Conservation (phyloP, 2,329 filamentous ascomycete species). For the Fusarium multiceps region DNA sequence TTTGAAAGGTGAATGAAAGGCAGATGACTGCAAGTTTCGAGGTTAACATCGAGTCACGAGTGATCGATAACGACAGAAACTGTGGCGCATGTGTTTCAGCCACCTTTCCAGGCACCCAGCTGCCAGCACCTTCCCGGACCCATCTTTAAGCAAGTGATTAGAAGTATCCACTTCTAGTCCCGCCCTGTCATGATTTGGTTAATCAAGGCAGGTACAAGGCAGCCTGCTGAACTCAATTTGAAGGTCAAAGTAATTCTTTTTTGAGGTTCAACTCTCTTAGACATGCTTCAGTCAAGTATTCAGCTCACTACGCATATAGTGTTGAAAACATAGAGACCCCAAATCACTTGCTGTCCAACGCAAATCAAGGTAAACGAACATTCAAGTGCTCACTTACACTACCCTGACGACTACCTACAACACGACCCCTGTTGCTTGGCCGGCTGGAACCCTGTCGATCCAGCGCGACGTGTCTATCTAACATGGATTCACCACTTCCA, state of each 20-base stretch:
- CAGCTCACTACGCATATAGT: neutral
- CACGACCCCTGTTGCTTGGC: conserved; percentile 38
- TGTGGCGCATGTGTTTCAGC: conserved; percentile 43
- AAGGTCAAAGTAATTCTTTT: neutral
- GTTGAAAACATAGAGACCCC: neutral
- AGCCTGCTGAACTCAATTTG: neutral
- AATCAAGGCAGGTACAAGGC: conserved; percentile 7
- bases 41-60: conserved; percentile 44
- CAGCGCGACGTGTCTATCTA: conserved; percentile 22
- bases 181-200: neutral
- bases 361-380: neutral
- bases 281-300: neutral
- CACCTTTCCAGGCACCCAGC: conserved; percentile 40
- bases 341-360: neutral
- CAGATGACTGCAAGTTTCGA: conserved; percentile 46
- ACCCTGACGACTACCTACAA: neutral
- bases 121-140: neutral
- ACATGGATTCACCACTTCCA: conserved; percentile 37
- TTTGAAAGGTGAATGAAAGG: conserved; percentile 25
- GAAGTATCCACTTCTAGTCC: conserved; percentile 6
- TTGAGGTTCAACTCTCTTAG: neutral
- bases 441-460: conserved; percentile 31
- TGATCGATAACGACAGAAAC: conserved; percentile 25
- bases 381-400: conserved; percentile 2
- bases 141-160: conserved; percentile 15